These are phyloP conservation scores for Rhodofomes roseus DNA, from an alignment of 1,284 basidiomycete genomes.

Conservation along the genomic window DNA sequence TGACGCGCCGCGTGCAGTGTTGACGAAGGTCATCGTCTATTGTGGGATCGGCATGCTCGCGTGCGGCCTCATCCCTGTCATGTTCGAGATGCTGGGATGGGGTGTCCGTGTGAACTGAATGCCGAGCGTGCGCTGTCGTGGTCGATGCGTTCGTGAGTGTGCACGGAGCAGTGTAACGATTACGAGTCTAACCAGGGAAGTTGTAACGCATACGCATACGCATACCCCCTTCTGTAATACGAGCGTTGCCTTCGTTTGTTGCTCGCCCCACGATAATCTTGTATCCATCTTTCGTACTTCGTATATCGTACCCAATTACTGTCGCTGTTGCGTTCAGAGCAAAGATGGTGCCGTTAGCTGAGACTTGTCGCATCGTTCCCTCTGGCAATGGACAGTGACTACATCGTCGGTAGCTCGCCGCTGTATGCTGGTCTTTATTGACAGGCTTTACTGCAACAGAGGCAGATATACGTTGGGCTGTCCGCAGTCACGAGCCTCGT, in stretches of 20 bases:
- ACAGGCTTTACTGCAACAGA: no score
- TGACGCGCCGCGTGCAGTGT: constrained; percentile 51
- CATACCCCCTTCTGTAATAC: not conserved
- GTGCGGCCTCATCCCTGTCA: constrained; percentile 55
- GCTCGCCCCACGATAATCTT: not conserved
- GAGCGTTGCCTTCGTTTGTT: not conserved
- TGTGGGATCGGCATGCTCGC: constrained; percentile 78
- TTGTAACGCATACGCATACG: not conserved
- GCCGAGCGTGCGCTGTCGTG: no score
- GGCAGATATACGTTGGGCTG: no score
- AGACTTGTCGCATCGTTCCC: no score
- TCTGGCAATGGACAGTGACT: no score
- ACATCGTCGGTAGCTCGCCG: no score
- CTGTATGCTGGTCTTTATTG: no score
- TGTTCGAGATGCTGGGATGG: constrained; percentile 71
- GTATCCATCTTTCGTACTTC: not conserved
- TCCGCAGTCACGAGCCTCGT: no score
- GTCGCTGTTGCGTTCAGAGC: not conserved
- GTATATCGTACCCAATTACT: not conserved
- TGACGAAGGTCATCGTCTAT: constrained; percentile 92
- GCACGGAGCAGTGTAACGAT: not conserved
- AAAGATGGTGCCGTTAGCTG: no score
- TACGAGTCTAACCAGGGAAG: not conserved
- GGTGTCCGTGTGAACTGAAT: constrained; percentile 38
- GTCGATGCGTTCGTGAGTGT: not conserved